Evolutionary conservation across 208 protist species (phyloP).

Genomic region (Acanthamoeba triangularis): DNA sequence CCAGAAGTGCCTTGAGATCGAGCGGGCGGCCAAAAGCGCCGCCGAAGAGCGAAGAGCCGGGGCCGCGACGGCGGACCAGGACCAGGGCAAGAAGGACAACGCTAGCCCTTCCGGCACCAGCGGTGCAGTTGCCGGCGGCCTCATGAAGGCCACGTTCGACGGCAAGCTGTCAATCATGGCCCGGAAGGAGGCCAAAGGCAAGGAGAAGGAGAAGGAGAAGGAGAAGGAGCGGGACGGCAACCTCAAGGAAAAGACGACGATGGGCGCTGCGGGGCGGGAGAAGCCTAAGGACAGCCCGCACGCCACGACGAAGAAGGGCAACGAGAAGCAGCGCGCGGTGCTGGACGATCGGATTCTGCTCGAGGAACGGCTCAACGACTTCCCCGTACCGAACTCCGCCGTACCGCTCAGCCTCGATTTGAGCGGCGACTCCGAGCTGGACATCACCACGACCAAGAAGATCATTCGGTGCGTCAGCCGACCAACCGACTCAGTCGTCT

Average conservation of each 20-base stretch:
- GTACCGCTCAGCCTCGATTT: neutral
- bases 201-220: slow-evolving; percentile 27
- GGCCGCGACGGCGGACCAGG: no score
- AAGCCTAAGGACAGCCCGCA: neutral
- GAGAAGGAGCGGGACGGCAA: neutral
- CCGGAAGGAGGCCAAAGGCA: neutral
- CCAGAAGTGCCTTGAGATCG: neutral
- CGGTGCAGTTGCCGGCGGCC: neutral
- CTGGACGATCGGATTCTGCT: neutral
- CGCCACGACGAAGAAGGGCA: neutral
- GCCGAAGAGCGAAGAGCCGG: neutral
- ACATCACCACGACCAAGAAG: slow-evolving; percentile 39
- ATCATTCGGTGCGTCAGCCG: neutral
- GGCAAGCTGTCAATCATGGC: neutral
- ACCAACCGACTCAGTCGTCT: no score
- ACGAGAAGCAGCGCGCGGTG: slow-evolving; percentile 2
- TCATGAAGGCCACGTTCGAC: neutral
- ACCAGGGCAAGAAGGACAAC: neutral
- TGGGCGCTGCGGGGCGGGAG: neutral
- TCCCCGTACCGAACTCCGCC: neutral
- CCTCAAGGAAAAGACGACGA: neutral
- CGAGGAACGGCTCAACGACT: neutral
- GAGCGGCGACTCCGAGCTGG: neutral
- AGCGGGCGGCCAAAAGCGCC: neutral
- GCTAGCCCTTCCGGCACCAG: neutral